phyloP scores from a whole-genome alignment of 2,329 filamentous ascomycete species.

The Aspergillus aculeatinus region DNA sequence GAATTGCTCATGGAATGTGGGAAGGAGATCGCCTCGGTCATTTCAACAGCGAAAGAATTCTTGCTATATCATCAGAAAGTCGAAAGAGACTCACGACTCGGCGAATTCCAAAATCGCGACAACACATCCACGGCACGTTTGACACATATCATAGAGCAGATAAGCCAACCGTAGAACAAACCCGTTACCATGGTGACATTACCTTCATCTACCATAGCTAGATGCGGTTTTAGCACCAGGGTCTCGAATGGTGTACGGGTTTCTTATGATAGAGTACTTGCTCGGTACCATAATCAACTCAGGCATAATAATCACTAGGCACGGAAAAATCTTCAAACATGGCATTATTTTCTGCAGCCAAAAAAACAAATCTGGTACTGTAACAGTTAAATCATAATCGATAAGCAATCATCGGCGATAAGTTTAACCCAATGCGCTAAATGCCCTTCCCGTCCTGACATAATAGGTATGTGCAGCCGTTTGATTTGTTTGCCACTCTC shows the following conservation, averaged over 20 bases:
- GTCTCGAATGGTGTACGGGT: no score
- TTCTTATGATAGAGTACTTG: no score
- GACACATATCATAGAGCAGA: slow-evolving; percentile 51
- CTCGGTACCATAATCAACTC: no score
- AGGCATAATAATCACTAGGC: no score
- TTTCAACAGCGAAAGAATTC: slow-evolving; percentile 63
- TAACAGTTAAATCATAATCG: neutral
- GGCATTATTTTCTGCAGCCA: no score
- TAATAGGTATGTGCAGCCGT: slow-evolving; percentile 6
- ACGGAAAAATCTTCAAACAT: no score
- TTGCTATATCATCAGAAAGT: slow-evolving; percentile 60
- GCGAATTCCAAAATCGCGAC: slow-evolving; percentile 49
- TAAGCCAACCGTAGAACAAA: slow-evolving; percentile 24
- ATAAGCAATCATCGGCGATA: neutral
- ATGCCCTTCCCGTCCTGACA: neutral
- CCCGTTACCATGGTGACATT: no score
- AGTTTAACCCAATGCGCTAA: neutral
- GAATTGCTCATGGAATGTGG: slow-evolving; percentile 41
- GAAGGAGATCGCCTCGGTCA: slow-evolving; percentile 50
- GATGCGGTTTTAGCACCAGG: no score
- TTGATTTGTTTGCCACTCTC: slow-evolving; percentile 23
- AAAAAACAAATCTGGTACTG: no score
- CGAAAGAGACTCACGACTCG: slow-evolving; percentile 47
- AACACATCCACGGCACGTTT: slow-evolving; percentile 56
- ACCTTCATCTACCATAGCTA: no score